Percentiles rank a stretch among this genome's conserved stretches.
Conservation (phyloP, 2,329 filamentous ascomycete species). For the Fusarium sp. region DNA sequence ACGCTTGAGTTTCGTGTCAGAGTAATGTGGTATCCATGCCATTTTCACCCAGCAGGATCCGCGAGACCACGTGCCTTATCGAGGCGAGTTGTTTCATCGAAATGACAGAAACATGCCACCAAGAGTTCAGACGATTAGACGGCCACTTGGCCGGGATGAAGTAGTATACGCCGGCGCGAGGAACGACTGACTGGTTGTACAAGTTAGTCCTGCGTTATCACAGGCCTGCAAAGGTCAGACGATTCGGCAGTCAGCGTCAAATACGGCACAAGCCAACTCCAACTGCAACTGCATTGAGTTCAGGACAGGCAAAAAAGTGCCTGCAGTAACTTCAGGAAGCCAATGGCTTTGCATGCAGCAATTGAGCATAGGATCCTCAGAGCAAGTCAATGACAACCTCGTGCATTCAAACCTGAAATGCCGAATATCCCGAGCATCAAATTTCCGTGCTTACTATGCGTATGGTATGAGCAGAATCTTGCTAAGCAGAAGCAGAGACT, state of each 20-base stretch:
- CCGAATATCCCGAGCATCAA: conserved; percentile 11
- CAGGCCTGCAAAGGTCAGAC: neutral
- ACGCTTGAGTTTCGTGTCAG: neutral
- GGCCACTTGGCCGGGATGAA: conserved; percentile 10
- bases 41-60: neutral
- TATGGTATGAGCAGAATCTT: neutral
- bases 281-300: conserved; percentile 9
- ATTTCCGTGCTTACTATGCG: neutral
- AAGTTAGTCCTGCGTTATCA: neutral
- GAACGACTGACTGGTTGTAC: neutral
- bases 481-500: conserved; percentile 19
- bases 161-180: neutral
- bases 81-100: conserved; percentile 25
- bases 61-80: conserved; percentile 5
- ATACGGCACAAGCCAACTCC: conserved; percentile 7
- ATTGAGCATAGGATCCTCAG: conserved; percentile 14
- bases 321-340: neutral
- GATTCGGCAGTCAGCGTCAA: neutral
- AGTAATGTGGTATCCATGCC: neutral
- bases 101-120: conserved; percentile 1
- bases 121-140: neutral
- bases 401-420: neutral
- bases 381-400: neutral
- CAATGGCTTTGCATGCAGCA: neutral
- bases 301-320: neutral